Base-by-base conservation (phyloP, 495 filamentous ascomycete genomes). In the Neurospora sp. region DNA sequence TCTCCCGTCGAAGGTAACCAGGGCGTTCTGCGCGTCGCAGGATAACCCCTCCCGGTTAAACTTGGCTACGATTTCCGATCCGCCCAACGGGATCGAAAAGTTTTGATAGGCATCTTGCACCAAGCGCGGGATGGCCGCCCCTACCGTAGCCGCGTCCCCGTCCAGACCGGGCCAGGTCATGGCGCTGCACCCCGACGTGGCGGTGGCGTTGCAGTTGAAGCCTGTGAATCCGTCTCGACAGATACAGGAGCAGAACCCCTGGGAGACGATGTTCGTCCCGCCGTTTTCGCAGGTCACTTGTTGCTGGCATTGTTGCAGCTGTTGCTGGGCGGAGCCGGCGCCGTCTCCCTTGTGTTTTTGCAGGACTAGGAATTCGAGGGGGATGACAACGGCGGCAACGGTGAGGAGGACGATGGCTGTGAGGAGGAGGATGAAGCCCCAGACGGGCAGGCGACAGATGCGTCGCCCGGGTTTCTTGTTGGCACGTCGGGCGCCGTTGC, bases 211-310 rank as follows among this genome's bases (percentile, higher is more conserved):
- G 83, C 96, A 99, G 37, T 87, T 86, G 5, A 84, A 82, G n/a
- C 96, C 96, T 0, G 90, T 93, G 78, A 92, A 98, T 0, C 94
- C 94, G 75, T 94, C 93, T 7, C 89, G 86, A 77, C 96, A 99
- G 37, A 97, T 86, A 78, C 96, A 99, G 11, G 91, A 90, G 82
- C 96, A 98, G 42, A 87, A 79, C 9, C 87, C 85, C 40, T 87
- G 84, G 38, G 87, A 86, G 21, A 91, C 80, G 28, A 96, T 86
- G 45, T 88, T 93, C 10, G 90, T 89, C 21, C 96, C 96, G 37
- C 94, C 93, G 77, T 98, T 97, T 69, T 88, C 82, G 80, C 95
- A 98, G 2, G 86, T 75, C 37, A 86, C 70, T 69, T 83, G 84
- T 62, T 82, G 79, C 76, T 87, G 85, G 78, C 92, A 92, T 21